Evolutionary conservation across 305 asterid species (phyloP), one percentile per base, ranked within the genome.

Genomic region (Withania somnifera): DNA sequence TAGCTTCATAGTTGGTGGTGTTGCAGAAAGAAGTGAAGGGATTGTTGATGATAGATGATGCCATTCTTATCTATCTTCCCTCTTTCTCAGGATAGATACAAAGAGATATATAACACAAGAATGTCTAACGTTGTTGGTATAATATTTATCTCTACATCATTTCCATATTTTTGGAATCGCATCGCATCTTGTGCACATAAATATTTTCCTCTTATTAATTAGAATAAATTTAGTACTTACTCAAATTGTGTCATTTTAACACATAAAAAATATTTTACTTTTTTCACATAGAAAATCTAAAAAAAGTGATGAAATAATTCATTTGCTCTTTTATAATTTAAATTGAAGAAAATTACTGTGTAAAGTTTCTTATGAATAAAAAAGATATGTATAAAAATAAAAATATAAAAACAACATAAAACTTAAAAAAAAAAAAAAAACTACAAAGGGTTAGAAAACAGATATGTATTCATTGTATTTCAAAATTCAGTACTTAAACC

Each of bases 21-120:
- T 42, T 56, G 88, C 87, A 87, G 7, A 89, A 85, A 36, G 89
- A 88, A 50, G 94, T 83, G 77, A 89, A 81, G 76, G 93, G 88
- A 75, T 88, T 87, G 93, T 87, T 90, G 90, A 89, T 81, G 84
- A 90, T 83, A 58, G 93, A 89, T 66, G 93, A 89, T 66, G 98
- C 92, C 97, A 92, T 92, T 78, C 4, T 4, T 30, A 30, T 32
- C 83, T 53, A 32, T 58, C 32, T 52, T 14, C 26, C 80, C 45
- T 26, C 60, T 82, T 24, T 68, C 80, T 36, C 0, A 28, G 83
- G 6, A 2, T 50, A 8, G 61, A 36, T 57, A 57, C 26, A 28
- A 52, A 4, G 36, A 2, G 30, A 24, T 53, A 56, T 4, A 40
- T 69, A 69, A 10, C 50, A 7, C 34, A 58, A 73, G 47, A 42